phyloP scores from a whole-genome alignment of 2,329 filamentous ascomycete genomes.

The Periconia sp. region DNA sequence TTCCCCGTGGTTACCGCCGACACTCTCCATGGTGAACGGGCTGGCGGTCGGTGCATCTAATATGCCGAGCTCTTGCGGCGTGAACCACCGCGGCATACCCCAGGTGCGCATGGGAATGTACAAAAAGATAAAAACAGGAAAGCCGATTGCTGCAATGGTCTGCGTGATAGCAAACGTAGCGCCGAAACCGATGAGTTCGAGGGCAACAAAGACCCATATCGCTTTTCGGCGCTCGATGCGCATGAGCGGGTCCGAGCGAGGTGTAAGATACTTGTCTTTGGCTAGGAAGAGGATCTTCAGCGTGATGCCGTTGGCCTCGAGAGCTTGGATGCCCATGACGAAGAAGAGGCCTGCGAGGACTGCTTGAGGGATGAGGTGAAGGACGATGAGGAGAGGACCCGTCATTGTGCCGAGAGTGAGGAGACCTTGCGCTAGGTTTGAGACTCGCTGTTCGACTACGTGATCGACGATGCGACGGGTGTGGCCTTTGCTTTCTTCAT shows the following conservation, averaged over 20 bases:
- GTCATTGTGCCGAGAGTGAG: conserved; percentile 63
- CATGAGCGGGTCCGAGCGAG: conserved; percentile 55
- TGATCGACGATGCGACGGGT: conserved; percentile 50
- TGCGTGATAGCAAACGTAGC: conserved; percentile 65
- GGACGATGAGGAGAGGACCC: conserved; percentile 58
- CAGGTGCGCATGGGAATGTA: conserved; percentile 62
- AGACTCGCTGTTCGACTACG: conserved; percentile 63
- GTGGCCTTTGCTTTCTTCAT: conserved; percentile 51
- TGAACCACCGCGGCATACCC: conserved; percentile 59
- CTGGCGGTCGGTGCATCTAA: conserved; percentile 62
- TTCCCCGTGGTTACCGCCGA: conserved; percentile 56
- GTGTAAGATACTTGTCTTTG: conserved; percentile 55
- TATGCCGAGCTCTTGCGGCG: conserved; percentile 53
- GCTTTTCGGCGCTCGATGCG: conserved; percentile 51
- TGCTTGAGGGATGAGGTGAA: conserved; percentile 61
- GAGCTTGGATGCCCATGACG: conserved; percentile 60
- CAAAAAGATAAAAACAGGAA: conserved; percentile 63
- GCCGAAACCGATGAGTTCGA: conserved; percentile 59
- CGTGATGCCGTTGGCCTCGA: conserved; percentile 61
- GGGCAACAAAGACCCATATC: conserved; percentile 58
- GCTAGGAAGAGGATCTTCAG: conserved; percentile 58
- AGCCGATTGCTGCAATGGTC: conserved; percentile 65
- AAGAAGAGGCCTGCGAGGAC: conserved; percentile 65
- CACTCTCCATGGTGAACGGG: conserved; percentile 59
- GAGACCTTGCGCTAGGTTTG: conserved; percentile 62